Evolutionary conservation across 352 stramenopile species (phyloP).

Genomic region (Hyaloperonospora brassicae): DNA sequence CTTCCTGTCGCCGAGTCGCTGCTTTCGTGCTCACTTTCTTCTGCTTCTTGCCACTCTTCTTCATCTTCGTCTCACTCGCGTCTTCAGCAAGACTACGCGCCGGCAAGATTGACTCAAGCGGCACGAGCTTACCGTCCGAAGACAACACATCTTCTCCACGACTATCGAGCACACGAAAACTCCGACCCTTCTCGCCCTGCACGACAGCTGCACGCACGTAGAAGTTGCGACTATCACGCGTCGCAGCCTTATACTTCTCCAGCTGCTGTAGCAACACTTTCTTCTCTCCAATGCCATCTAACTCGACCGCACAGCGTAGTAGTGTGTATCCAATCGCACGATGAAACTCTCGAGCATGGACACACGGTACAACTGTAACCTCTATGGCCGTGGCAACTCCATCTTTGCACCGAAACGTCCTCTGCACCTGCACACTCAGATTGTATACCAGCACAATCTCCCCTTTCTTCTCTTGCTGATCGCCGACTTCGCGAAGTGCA

Average conservation of each 20-base stretch:
- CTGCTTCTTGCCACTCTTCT: slow-evolving; percentile 24
- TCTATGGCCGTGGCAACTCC: slow-evolving; percentile 7
- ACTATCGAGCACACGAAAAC: slow-evolving; percentile 27
- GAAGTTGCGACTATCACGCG: slow-evolving; percentile 14
- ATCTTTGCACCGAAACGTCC: slow-evolving; percentile 18
- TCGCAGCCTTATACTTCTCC: slow-evolving; percentile 25
- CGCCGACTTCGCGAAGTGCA: slow-evolving; percentile 5
- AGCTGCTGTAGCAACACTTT: slow-evolving; percentile 18
- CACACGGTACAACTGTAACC: slow-evolving; percentile 30
- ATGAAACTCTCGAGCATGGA: slow-evolving; percentile 49
- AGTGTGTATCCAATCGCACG: slow-evolving; percentile 21
- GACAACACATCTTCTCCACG: slow-evolving; percentile 22
- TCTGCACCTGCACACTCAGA: slow-evolving; percentile 6
- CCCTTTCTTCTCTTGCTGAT: not conserved
- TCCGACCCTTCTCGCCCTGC: slow-evolving; percentile 15
- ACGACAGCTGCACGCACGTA: slow-evolving; percentile 33
- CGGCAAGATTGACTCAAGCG: slow-evolving; percentile 11
- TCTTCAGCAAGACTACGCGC: slow-evolving; percentile 5
- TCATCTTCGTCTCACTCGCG: slow-evolving; percentile 15
- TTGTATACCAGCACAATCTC: slow-evolving; percentile 24
- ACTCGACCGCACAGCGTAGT: slow-evolving; percentile 36
- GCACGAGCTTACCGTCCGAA: slow-evolving; percentile 2
- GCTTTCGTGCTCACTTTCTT: slow-evolving; percentile 33
- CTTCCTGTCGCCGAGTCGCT: slow-evolving; percentile 18
- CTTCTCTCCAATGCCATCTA: slow-evolving; percentile 17